These are phyloP conservation scores for Trametes versicolor DNA, from an alignment of 1,284 basidiomycete genomes.

Conservation along the genomic window DNA sequence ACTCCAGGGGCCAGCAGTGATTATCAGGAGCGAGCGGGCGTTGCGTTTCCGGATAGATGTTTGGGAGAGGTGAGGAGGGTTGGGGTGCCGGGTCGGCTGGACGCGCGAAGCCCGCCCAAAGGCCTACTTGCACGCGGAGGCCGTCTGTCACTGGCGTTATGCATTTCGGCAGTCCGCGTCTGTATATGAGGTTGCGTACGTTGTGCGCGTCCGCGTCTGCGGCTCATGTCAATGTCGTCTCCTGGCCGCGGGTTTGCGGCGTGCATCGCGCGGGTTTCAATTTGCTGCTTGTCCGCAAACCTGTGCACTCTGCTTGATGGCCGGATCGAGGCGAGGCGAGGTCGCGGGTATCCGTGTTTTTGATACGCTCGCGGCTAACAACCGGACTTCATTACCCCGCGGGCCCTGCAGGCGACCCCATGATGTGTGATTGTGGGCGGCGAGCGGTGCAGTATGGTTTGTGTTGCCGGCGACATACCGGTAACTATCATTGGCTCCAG, in stretches of 20 bases:
- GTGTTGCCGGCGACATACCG: not conserved
- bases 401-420: too few relatives aligned
- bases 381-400: not conserved
- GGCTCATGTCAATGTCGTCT: not conserved
- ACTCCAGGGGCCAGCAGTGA: not conserved
- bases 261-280: too few relatives aligned
- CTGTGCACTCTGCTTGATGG: conserved; percentile 3
- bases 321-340: conserved; percentile 3
- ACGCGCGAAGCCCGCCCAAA: conserved; percentile 6
- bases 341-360: not conserved
- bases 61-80: too few relatives aligned
- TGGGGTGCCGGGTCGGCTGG: not conserved
- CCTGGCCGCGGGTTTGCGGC: not conserved
- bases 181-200: not conserved
- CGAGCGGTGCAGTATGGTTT: not conserved
- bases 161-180: not conserved
- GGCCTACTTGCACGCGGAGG: not conserved
- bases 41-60: too few relatives aligned
- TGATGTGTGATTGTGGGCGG: not conserved
- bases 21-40: not conserved
- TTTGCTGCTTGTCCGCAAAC: not conserved
- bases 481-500: not conserved
- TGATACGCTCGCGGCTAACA: conserved; percentile 3
- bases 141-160: not conserved
- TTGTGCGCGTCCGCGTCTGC: not conserved